phyloP scores from a whole-genome alignment of 2,329 filamentous ascomycete genomes.

The Erysiphe pulchra region DNA sequence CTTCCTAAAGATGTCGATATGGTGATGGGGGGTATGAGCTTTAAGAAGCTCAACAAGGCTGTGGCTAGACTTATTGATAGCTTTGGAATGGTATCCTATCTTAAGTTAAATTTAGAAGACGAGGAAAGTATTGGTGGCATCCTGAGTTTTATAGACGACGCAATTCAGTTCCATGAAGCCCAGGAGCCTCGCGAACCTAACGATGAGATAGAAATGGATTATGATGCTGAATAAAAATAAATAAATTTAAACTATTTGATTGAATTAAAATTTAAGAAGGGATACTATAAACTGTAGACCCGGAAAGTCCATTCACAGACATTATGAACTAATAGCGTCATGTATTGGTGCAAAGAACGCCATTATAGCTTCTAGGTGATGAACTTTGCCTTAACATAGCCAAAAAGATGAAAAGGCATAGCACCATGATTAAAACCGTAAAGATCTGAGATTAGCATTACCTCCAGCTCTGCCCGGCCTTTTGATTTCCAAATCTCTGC shows the following conservation, averaged over 20 bases:
- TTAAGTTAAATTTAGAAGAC: slow-evolving; percentile 69
- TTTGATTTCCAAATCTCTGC: not conserved
- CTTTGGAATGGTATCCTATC: slow-evolving; percentile 93
- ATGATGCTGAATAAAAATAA: slow-evolving; percentile 11
- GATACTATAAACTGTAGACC: not conserved
- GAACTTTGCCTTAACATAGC: not conserved
- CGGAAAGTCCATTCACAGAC: not conserved
- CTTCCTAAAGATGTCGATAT: slow-evolving; percentile 34
- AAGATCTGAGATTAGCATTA: not conserved
- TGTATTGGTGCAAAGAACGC: not conserved
- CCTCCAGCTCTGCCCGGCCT: not conserved
- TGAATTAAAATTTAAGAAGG: not conserved
- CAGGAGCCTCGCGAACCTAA: slow-evolving; percentile 70
- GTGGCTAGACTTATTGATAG: slow-evolving; percentile 84
- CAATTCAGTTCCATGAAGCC: slow-evolving; percentile 78
- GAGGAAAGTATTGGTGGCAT: slow-evolving; percentile 75
- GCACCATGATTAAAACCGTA: no score
- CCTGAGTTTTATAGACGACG: slow-evolving; percentile 80
- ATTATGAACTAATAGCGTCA: not conserved
- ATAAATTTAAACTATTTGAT: not conserved
- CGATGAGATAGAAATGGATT: slow-evolving; percentile 29
- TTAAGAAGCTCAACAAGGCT: slow-evolving; percentile 60
- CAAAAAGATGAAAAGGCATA: not conserved
- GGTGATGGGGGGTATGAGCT: slow-evolving; percentile 61
- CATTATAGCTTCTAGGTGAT: not conserved